Percentiles rank a stretch among this genome's conserved stretches.
Evolutionary conservation across 805 yeast species (phyloP).

Genomic region (Pichia thaimueangensis): DNA sequence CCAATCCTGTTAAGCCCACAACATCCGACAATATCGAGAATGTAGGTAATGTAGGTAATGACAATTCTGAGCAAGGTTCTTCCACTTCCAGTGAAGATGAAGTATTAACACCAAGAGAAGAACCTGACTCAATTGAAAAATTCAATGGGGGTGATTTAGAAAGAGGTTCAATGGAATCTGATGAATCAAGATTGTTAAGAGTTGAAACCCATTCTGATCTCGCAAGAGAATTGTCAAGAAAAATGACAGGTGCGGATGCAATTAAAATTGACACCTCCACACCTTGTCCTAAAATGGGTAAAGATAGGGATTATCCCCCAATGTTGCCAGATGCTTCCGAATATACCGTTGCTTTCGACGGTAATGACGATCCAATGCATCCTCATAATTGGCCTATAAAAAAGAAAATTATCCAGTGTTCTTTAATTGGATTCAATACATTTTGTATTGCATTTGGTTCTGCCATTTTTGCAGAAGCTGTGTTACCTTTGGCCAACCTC

Average conservation of each 20-base stretch:
- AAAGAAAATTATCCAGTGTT: slow-evolving; percentile 41
- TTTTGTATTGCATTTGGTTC: slow-evolving; percentile 65
- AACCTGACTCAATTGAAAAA: neutral
- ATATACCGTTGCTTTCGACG: slow-evolving; percentile 68
- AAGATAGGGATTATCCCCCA: slow-evolving; percentile 58
- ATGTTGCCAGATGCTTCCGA: slow-evolving; percentile 45
- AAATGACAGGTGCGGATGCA: slow-evolving; percentile 35
- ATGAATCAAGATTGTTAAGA: slow-evolving; percentile 8
- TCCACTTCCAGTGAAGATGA: neutral
- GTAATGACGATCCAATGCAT: slow-evolving; percentile 70
- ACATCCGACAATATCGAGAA: too few species aligned
- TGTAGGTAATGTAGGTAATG: neutral
- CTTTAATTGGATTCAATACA: slow-evolving; percentile 43
- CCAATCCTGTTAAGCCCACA: too few species aligned
- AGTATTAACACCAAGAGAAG: neutral
- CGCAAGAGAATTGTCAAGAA: slow-evolving; percentile 32
- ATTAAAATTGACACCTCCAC: slow-evolving; percentile 29
- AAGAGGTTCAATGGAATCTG: slow-evolving; percentile 4
- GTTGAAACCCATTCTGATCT: slow-evolving; percentile 17
- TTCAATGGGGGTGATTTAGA: slow-evolving; percentile 6
- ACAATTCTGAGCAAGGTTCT: neutral
- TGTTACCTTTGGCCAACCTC: slow-evolving; percentile 38
- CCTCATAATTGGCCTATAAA: slow-evolving; percentile 70
- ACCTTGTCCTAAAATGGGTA: slow-evolving; percentile 59
- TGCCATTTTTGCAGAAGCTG: slow-evolving; percentile 69